Base-by-base conservation (phyloP, 192 early-diverging fungal genomes). In the Spinellus fusiger region DNA sequence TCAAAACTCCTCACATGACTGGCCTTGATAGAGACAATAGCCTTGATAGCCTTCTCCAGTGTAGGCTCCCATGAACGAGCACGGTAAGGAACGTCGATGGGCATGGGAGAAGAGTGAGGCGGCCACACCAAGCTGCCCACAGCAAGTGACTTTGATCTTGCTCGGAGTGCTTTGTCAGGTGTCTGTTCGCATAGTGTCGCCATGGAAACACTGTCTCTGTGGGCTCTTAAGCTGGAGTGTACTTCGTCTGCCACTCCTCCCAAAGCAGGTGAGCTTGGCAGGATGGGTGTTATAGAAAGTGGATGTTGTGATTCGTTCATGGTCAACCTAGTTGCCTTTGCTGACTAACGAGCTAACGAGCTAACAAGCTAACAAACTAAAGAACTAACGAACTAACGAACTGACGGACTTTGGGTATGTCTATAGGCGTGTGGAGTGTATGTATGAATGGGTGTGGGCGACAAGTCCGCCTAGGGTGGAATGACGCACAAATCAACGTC, bases 11-110 rank as follows among this genome's bases (percentile, higher is more conserved):
- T 73, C 56, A 91, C 89, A 75, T 85, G 84, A 53, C 82, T 86
- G 9, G 86, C 84, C 60, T 86, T 86, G 57, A 91, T 88, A 13
- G 89, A 87, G 0, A 91, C 82, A 50, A 91, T 86, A n/a, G 89
- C 85, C 20, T 76, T 80, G 38, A 89, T 87, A 10, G 89, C 83
- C 6, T 75, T 72, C 64, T 89, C 86, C 33, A 91, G 69, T 25
- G 84, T 91, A 2, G 76, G 73, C 70, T 91, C 83, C 89, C 89
- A 91, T 0, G 77, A 74, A 18, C 61, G 56, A 5, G 68, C 47
- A 9, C 46, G 61, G 35, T 60, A 71, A 0, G 69, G 69, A 18
- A 71, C 59, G 25, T 59, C 59, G 2, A 70, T 20, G 18, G 68
- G 61, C 5, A 59, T 46, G 23, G 56, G 59, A 27, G 59, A 46